Base-by-base conservation (phyloP, 345 rosid species). In the Populus nigra region DNA sequence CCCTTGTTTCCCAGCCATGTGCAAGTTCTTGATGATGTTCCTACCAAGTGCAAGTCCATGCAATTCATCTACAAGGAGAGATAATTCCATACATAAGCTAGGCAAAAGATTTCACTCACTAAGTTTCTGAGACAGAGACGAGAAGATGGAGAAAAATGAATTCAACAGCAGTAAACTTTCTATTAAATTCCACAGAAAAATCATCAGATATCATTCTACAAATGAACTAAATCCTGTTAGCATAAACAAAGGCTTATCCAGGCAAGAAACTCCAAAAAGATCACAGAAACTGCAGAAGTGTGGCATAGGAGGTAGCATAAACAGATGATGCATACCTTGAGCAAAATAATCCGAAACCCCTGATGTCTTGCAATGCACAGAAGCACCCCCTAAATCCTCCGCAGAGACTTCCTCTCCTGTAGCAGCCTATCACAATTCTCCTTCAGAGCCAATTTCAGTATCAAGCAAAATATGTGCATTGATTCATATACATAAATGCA, bases 331-430 rank as follows among this genome's bases (percentile, higher is more conserved):
- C 31, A 82, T 80, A 95, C 98, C 99, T 93, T 89, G 99, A 85
- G 99, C 98, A 85, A 92, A 92, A 88, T 95, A 92, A 85, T 95
- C 99, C 0, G 98, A 95, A 78, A 95, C 98, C 63, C 97, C 98
- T 15, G 99, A 93, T 0, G 91, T 91, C 85, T 89, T 92, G 89
- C 98, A 95, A 71, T 95, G 99, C 78, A 95, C 90, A 3, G 84
- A 73, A 68, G 97, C 98, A 29, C 98, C 99, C 45, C 99, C 99
- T 78, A 93, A 84, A 85, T 93, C 96, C 83, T 95, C 98, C 35
- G 99, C 99, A 66, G 98, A 89, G 72, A 95, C 91, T 81, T 89
- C 96, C 87, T 93, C 99, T 81, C 98, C 97, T 5, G 97, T 95
- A 65, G 99, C 97, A 90, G 99, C 99, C 99, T 95, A 86, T 81